Evolutionary conservation across 2,329 filamentous ascomycete genomes (phyloP).

Genomic region (Colletotrichum sp.): DNA sequence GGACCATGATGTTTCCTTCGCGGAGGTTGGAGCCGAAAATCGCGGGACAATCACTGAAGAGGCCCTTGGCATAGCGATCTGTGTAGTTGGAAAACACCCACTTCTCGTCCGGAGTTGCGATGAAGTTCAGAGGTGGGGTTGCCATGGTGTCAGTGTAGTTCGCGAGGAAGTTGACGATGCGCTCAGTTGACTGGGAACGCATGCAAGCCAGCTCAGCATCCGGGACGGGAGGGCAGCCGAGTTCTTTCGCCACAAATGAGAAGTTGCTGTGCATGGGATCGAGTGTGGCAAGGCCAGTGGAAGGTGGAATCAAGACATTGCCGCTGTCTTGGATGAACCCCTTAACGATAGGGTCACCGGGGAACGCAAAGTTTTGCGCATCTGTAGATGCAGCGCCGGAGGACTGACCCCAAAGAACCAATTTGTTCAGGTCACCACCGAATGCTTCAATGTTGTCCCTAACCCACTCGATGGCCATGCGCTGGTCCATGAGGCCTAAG

Average conservation of each 20-base stretch:
- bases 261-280: conserved; percentile 30
- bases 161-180: conserved; percentile 40
- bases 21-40: background rate
- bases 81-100: conserved; percentile 46
- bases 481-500: conserved; percentile 68
- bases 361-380: background rate
- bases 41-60: conserved; percentile 34
- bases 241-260: conserved; percentile 47
- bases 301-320: background rate
- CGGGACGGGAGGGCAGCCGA: conserved; percentile 32
- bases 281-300: conserved; percentile 33
- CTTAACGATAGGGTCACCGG: accelerated
- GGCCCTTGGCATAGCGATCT: conserved; percentile 33
- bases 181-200: conserved; percentile 35
- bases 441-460: conserved; percentile 62
- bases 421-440: conserved; percentile 53
- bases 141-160: conserved; percentile 34
- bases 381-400: background rate
- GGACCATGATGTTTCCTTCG: background rate
- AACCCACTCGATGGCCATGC: conserved; percentile 65
- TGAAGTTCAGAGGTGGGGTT: conserved; percentile 44
- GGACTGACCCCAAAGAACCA: background rate
- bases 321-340: background rate
- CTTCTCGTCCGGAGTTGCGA: conserved; percentile 36
- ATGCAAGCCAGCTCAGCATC: conserved; percentile 38